These are phyloP conservation scores for Mortierella sp. DNA, from an alignment of 371 early-diverging fungal genomes.

Conservation along the genomic window DNA sequence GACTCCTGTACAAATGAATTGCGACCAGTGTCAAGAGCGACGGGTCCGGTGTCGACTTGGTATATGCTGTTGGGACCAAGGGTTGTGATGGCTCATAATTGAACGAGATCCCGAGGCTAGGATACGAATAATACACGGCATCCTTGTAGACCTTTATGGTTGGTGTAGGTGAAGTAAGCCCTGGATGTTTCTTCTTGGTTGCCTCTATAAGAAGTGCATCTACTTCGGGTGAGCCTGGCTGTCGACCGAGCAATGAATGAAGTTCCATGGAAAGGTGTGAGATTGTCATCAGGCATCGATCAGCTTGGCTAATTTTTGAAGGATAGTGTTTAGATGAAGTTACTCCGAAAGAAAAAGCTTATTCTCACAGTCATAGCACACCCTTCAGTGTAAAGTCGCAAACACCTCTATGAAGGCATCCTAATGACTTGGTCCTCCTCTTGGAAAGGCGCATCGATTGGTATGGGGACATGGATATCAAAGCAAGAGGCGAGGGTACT, in stretches of 20 bases:
- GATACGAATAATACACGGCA: slow-evolving; percentile 39
- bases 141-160: slow-evolving; percentile 35
- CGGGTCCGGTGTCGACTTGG: slow-evolving; percentile 12
- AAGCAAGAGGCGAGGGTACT: no score
- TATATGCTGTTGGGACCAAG: slow-evolving; percentile 12
- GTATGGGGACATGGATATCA: no score
- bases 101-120: slow-evolving; percentile 37
- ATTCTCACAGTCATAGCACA: no score
- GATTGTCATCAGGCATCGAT: not conserved
- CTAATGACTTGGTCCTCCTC: no score
- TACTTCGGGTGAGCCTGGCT: slow-evolving; percentile 16
- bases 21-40: slow-evolving; percentile 28
- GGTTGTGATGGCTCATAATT: slow-evolving; percentile 35
- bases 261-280: slow-evolving; percentile 29
- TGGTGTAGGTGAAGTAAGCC: slow-evolving; percentile 1
- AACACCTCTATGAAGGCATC: no score
- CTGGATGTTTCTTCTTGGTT: not conserved
- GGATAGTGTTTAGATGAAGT: no score
- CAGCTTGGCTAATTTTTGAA: not conserved
- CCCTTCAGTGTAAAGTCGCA: no score
- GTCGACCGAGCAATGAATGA: slow-evolving; percentile 38
- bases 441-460: no score
- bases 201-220: slow-evolving; percentile 2
- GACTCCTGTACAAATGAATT: slow-evolving; percentile 33
- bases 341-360: no score